Conservation (phyloP, 805 yeast species). For the Scheffersomyces amazonensis region DNA sequence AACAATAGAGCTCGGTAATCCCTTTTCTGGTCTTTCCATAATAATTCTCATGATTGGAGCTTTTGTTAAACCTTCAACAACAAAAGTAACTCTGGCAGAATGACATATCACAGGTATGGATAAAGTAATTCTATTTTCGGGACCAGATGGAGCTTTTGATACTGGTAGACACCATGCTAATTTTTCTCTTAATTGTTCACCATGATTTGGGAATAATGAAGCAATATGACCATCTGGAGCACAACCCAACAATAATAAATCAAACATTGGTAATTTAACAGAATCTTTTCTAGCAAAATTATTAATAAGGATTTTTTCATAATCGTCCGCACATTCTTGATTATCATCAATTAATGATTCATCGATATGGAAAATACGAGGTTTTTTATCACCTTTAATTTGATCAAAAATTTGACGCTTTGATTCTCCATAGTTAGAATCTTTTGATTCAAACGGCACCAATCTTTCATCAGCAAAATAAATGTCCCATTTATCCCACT, state of each 20-base stretch:
- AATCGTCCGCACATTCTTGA: conserved; percentile 90
- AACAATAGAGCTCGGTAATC: conserved; percentile 88
- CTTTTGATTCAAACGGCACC: conserved; percentile 79
- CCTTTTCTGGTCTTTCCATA: conserved; percentile 96
- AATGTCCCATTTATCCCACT: conserved; percentile 94
- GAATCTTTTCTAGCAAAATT: conserved; percentile 96
- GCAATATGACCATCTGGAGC: conserved; percentile 99
- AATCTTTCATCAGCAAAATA: conserved; percentile 96
- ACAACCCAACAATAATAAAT: conserved; percentile 86
- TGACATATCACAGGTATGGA: conserved; percentile 95
- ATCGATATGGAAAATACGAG: conserved; percentile 81
- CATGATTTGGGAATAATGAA: conserved; percentile 89
- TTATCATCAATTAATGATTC: conserved; percentile 72
- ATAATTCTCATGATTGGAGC: conserved; percentile 89
- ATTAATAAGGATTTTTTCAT: conserved; percentile 80
- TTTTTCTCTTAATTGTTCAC: conserved; percentile 79
- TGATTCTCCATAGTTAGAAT: conserved; percentile 88
- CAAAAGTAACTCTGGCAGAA: conserved; percentile 88
- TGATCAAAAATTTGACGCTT: conserved; percentile 77
- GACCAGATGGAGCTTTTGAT: conserved; percentile 87
- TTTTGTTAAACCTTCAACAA: conserved; percentile 93
- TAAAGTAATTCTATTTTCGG: conserved; percentile 76
- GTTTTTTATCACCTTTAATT: conserved; percentile 52
- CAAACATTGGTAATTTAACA: conserved; percentile 93
- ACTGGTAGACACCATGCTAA: conserved; percentile 96